A percentile compares a stretch with the other conserved stretches of the same genome.
These are phyloP conservation scores for Zygosaccharomyces pseudorouxii DNA, from an alignment of 805 yeast genomes.

Conservation along the genomic window DNA sequence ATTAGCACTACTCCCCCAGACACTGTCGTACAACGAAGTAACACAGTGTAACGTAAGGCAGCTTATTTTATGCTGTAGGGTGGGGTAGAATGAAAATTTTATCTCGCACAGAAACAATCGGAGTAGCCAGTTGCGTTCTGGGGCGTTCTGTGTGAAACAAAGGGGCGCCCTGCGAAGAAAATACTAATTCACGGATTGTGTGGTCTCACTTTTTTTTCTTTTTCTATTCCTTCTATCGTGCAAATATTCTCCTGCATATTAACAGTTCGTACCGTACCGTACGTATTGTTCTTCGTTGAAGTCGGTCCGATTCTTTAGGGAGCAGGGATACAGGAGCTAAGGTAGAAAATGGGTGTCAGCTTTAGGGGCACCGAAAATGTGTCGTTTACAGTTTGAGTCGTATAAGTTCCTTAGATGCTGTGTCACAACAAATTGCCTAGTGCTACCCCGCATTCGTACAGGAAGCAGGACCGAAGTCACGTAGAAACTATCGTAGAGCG, in stretches of 20 bases:
- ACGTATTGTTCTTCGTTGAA: background rate
- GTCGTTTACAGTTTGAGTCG: too few species aligned
- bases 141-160: background rate
- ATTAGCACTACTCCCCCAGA: background rate
- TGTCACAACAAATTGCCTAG: too few species aligned
- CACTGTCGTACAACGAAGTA: background rate
- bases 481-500: too few species aligned
- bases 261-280: background rate
- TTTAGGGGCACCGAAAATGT: too few species aligned
- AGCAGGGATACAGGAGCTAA: background rate
- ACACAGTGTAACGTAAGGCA: background rate
- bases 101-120: background rate
- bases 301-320: background rate
- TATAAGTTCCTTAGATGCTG: too few species aligned
- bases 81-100: background rate
- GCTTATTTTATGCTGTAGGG: too few species aligned
- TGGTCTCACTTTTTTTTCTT: background rate
- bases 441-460: too few species aligned
- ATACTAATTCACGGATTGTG: too few species aligned
- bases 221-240: background rate
- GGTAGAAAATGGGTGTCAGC: too few species aligned
- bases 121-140: background rate
- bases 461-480: too few species aligned
- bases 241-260: background rate
- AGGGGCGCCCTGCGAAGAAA: background rate